phyloP scores from a whole-genome alignment of 495 filamentous ascomycete species.

The Penicillium ucsense region DNA sequence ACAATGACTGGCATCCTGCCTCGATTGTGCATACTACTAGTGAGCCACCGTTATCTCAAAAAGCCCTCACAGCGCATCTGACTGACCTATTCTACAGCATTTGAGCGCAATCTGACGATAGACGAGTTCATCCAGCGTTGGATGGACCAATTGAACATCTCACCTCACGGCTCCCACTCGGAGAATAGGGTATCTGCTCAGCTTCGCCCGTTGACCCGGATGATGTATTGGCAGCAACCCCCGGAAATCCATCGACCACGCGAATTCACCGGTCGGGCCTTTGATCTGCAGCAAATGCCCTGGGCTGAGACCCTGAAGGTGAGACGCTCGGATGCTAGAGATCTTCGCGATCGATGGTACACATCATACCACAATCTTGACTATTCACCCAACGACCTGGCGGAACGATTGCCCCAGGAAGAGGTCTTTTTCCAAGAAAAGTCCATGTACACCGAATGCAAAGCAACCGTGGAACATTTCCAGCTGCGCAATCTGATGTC shows the following conservation, averaged over 20 bases:
- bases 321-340: slow-evolving; percentile 48
- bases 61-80: neutral
- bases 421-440: slow-evolving; percentile 57
- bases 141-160: slow-evolving; percentile 20
- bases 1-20: slow-evolving; percentile 17
- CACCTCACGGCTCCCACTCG: slow-evolving; percentile 10
- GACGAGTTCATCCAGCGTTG: slow-evolving; percentile 37
- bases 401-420: slow-evolving; percentile 17
- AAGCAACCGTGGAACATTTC: slow-evolving; percentile 67
- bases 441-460: slow-evolving; percentile 55
- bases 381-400: slow-evolving; percentile 17
- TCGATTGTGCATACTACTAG: slow-evolving; percentile 28
- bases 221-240: slow-evolving; percentile 32
- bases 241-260: slow-evolving; percentile 27
- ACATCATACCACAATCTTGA: slow-evolving; percentile 35
- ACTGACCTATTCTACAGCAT: slow-evolving; percentile 15
- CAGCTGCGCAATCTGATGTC: slow-evolving; percentile 82
- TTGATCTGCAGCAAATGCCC: slow-evolving; percentile 71
- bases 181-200: slow-evolving; percentile 13
- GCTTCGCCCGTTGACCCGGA: slow-evolving; percentile 18
- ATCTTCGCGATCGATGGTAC: slow-evolving; percentile 43
- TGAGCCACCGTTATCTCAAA: slow-evolving; percentile 10
- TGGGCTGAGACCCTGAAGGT: slow-evolving; percentile 57
- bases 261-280: slow-evolving; percentile 46
- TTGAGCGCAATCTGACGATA: slow-evolving; percentile 34